Evolutionary conservation across 768 basidiomycete species (phyloP).

Genomic region (Termitomyces sp.): DNA sequence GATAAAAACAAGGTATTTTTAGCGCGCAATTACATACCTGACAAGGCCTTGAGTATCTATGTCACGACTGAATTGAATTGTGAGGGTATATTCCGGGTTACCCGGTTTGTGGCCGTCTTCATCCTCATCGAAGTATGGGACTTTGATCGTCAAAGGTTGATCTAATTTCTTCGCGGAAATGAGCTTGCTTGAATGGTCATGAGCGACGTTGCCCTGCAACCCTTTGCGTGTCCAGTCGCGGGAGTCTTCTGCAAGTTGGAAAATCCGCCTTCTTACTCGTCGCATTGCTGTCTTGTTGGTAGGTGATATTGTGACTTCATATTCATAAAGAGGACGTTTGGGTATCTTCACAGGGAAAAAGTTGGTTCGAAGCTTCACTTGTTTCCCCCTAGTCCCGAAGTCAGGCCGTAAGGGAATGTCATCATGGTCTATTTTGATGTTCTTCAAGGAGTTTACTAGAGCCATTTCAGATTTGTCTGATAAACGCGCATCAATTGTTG

Average conservation of each 20-base stretch:
- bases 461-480: conserved; percentile 36
- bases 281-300: conserved; percentile 44
- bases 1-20: conserved; percentile 22
- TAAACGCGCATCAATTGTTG: conserved; percentile 40
- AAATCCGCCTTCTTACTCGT: conserved; percentile 56
- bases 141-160: conserved; percentile 38
- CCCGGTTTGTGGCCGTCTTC: conserved; percentile 39
- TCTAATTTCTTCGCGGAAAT: conserved; percentile 44
- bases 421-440: conserved; percentile 26
- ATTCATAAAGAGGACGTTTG: conserved; percentile 53
- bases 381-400: conserved; percentile 48
- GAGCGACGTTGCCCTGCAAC: conserved; percentile 47
- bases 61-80: conserved; percentile 37
- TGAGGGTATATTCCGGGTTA: conserved; percentile 45
- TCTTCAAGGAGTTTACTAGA: conserved; percentile 34
- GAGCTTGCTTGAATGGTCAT: conserved; percentile 52
- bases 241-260: conserved; percentile 57
- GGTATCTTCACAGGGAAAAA: conserved; percentile 60
- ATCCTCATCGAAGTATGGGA: conserved; percentile 51
- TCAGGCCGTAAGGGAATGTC: conserved; percentile 58
- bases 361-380: conserved; percentile 57
- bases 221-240: conserved; percentile 48
- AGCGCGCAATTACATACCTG: conserved; percentile 27
- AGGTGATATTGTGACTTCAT: conserved; percentile 55
- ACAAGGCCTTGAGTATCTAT: conserved; percentile 51